phyloP scores from a whole-genome alignment of 352 stramenopile genomes.

The Phytophthora capsici region DNA sequence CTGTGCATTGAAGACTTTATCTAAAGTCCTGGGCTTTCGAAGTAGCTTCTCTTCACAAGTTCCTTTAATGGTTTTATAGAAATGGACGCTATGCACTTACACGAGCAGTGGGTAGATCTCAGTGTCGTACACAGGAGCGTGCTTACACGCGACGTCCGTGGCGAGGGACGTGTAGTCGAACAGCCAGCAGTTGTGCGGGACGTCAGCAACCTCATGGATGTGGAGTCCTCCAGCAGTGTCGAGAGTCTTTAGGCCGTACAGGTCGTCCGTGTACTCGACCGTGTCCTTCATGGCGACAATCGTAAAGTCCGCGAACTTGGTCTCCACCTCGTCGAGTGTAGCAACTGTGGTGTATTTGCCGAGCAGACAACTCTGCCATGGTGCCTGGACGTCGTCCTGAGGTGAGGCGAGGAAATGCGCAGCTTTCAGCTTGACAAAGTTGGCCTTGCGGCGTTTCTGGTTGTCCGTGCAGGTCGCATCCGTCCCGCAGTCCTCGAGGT shows the following conservation, averaged over 20 bases:
- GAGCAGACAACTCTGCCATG: slow-evolving; percentile 54
- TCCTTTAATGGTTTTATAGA: too few species aligned
- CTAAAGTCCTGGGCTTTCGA: too few species aligned
- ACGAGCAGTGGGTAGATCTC: slow-evolving; percentile 46
- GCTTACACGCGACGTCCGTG: slow-evolving; percentile 31
- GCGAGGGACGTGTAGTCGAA: slow-evolving; percentile 46
- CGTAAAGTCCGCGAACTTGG: slow-evolving; percentile 37
- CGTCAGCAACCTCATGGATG: slow-evolving; percentile 33
- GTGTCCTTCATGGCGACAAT: slow-evolving; percentile 45
- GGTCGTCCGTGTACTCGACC: slow-evolving; percentile 40
- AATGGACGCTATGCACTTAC: slow-evolving; percentile 10
- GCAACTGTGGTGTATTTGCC: slow-evolving; percentile 53
- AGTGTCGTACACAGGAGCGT: slow-evolving; percentile 37
- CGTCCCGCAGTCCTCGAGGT: slow-evolving; percentile 28
- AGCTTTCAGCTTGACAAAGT: slow-evolving; percentile 47
- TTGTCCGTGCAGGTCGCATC: slow-evolving; percentile 23
- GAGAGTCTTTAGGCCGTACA: slow-evolving; percentile 49
- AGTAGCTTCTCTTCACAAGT: too few species aligned
- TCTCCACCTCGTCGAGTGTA: slow-evolving; percentile 33
- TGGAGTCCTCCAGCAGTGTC: slow-evolving; percentile 33
- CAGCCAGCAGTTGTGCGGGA: slow-evolving; percentile 51
- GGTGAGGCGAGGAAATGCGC: slow-evolving; percentile 66
- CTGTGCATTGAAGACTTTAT: too few species aligned
- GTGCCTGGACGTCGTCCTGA: slow-evolving; percentile 44
- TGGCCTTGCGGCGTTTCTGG: slow-evolving; percentile 48